A percentile compares a stretch with the other conserved stretches of the same genome.
These are phyloP conservation scores for Saccharomycopsis hybrid DNA, from an alignment of 1,139 yeast genomes.

Conservation along the genomic window DNA sequence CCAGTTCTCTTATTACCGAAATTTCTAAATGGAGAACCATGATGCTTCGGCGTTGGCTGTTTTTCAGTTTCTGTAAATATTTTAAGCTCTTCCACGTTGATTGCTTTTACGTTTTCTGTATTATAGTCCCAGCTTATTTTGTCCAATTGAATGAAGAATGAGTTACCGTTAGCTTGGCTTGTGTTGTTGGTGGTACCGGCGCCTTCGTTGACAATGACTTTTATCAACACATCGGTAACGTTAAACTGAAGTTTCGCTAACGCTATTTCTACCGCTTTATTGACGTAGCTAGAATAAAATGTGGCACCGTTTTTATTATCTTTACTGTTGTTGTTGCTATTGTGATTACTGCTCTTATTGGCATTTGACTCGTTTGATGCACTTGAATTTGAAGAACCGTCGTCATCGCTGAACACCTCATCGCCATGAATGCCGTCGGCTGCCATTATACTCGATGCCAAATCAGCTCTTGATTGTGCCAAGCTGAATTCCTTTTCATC, in stretches of 20 bases:
- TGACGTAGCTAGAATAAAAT: conserved; percentile 21
- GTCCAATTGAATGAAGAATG: conserved; percentile 15
- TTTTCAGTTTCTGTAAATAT: conserved; percentile 12
- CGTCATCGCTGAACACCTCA: conserved; percentile 16
- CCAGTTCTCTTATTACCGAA: too few relatives aligned
- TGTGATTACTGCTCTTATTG: too few relatives aligned
- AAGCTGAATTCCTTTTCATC: conserved; percentile 39
- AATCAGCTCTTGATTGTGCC: conserved; percentile 60
- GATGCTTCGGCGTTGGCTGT: background rate
- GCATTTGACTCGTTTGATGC: too few relatives aligned
- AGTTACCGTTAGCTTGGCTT: too few relatives aligned
- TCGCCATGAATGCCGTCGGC: conserved; percentile 8
- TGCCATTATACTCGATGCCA: conserved; percentile 57
- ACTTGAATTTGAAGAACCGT: conserved; percentile 1
- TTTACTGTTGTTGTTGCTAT: conserved; percentile 19
- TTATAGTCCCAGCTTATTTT: conserved; percentile 11
- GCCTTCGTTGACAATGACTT: conserved; percentile 22
- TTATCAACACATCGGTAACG: conserved; percentile 24
- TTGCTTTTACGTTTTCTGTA: conserved; percentile 7
- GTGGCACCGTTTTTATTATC: conserved; percentile 14
- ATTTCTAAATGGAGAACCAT: too few relatives aligned
- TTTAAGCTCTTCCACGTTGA: conserved; percentile 12
- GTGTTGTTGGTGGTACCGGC: background rate
- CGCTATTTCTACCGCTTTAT: conserved; percentile 28
- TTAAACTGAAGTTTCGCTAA: conserved; percentile 27